Conservation (phyloP, 805 yeast species). For the Wickerhamomyces subpelliculosus region DNA sequence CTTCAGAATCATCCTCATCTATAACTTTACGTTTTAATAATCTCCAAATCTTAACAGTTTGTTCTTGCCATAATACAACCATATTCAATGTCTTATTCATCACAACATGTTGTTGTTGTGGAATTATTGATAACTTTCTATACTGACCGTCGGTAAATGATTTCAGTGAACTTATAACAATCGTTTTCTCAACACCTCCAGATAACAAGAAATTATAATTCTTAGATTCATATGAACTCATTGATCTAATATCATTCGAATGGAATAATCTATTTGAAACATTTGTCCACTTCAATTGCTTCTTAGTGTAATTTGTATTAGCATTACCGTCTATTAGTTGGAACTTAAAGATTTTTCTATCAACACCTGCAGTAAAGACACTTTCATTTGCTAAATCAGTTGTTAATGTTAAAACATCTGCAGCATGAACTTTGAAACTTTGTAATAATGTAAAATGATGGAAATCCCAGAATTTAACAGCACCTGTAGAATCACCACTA, state of each 20-base stretch:
- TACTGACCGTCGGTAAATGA: slow-evolving; percentile 67
- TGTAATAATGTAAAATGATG: slow-evolving; percentile 70
- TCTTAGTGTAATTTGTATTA: slow-evolving; percentile 28
- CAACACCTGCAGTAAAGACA: slow-evolving; percentile 88
- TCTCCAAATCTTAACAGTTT: slow-evolving; percentile 75
- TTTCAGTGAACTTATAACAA: slow-evolving; percentile 54
- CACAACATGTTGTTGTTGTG: slow-evolving; percentile 46
- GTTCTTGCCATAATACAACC: slow-evolving; percentile 76
- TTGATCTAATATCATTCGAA: slow-evolving; percentile 76
- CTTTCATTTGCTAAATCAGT: slow-evolving; percentile 52
- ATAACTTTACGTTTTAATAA: slow-evolving; percentile 27
- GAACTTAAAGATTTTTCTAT: slow-evolving; percentile 79
- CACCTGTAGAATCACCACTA: slow-evolving; percentile 96
- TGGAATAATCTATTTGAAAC: slow-evolving; percentile 74
- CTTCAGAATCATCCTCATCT: slow-evolving; percentile 10
- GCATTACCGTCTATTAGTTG: slow-evolving; percentile 11
- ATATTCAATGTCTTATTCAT: slow-evolving; percentile 41
- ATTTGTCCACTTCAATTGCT: slow-evolving; percentile 62
- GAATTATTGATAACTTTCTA: slow-evolving; percentile 60
- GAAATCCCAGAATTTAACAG: slow-evolving; percentile 88
- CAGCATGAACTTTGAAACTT: slow-evolving; percentile 78
- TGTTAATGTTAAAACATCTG: slow-evolving; percentile 77
- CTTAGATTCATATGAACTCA: slow-evolving; percentile 63
- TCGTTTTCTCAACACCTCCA: slow-evolving; percentile 75
- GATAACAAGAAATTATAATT: slow-evolving; percentile 64